These are phyloP conservation scores for Auriscalpium vulgare DNA, from an alignment of 768 basidiomycete genomes.

Conservation along the genomic window DNA sequence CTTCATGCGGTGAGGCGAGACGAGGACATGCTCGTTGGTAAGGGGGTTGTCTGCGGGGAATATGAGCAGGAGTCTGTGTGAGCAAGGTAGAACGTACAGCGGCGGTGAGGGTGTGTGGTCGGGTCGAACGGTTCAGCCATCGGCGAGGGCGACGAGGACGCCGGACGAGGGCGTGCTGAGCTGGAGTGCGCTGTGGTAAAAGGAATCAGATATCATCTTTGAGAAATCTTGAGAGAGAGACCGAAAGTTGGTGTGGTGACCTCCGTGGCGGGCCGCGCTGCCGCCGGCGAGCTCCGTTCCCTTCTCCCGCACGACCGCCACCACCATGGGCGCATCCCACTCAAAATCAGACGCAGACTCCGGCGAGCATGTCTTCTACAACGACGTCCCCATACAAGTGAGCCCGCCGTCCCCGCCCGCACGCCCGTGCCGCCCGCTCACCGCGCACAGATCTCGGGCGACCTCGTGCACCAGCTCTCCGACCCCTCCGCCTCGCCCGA, in stretches of 20 bases:
- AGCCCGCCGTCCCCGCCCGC: slow-evolving; percentile 1
- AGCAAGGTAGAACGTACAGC: slow-evolving; percentile 7
- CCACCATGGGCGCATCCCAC: slow-evolving; percentile 57
- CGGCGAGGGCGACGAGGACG: neutral
- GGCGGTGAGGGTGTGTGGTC: slow-evolving; percentile 8
- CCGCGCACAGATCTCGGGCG: slow-evolving; percentile 61
- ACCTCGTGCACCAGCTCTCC: slow-evolving; percentile 73
- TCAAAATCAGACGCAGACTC: slow-evolving; percentile 40
- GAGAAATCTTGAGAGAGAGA: too few relatives aligned
- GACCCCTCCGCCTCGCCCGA: slow-evolving; percentile 52
- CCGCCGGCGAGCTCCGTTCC: neutral
- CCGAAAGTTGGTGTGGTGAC: too few relatives aligned
- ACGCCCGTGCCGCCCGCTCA: neutral
- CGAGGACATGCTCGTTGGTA: slow-evolving; percentile 65
- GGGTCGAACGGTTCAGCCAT: slow-evolving; percentile 12
- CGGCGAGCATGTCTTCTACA: slow-evolving; percentile 46
- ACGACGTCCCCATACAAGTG: slow-evolving; percentile 33
- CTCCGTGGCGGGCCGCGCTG: neutral
- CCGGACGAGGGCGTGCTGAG: neutral
- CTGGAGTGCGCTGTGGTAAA: too few relatives aligned
- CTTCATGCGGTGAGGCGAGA: slow-evolving; percentile 85
- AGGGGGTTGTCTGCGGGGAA: slow-evolving; percentile 66
- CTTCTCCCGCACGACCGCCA: neutral
- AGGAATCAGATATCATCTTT: too few relatives aligned
- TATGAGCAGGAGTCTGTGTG: neutral